Evolutionary conservation across 129 eudicot species (phyloP), one percentile per base, ranked within the genome.

Genomic region (Chrysanthemum lavandulifolium): DNA sequence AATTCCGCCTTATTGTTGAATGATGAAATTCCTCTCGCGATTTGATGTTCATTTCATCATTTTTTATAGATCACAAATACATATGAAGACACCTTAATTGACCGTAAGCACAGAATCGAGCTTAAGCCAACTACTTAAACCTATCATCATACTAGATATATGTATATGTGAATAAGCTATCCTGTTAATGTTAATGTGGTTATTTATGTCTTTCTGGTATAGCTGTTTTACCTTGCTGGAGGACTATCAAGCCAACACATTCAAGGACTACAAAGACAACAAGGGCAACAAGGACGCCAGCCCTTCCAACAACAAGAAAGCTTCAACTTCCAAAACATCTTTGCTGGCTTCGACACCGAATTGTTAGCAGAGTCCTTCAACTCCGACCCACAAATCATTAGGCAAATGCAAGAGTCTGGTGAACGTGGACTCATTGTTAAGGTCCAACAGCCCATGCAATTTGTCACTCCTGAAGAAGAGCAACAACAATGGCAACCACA

Each of bases 181-280:
- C 10, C 10, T 1, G 1, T 40, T 40, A 40, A 40, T 40, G 47
- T 40, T 40, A 1, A 7, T 40, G 47, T 36, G 23, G 5, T 23
- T 68, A 3, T 0, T 2, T 43, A 55, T 11, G 5, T 1, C 8
- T 23, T 70, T 61, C 31, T 2, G 48, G 40, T 43, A 8, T 40
- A 86, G 97, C 40, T 75, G 12, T 91, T 82, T 69, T 83, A 29
- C 82, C 79, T 91, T 49, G 97, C 93, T 2, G 97, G 97, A 27
- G 88, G 87, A 45, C 15, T 67, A 47, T 65, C 78, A 47, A 69
- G 61, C 67, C 85, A 80, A 36, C 61, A 73, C 56, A 31, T 47
- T 6, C 83, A 76, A 62, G 76, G 73, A 25, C 75, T 67, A 69
- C 73, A 65, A 21, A 21, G 19, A 4, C 76, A n/a, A n/a, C 31